Evolutionary conservation across 2,329 filamentous ascomycete species (phyloP).

Genomic region (Diplodia mutila): DNA sequence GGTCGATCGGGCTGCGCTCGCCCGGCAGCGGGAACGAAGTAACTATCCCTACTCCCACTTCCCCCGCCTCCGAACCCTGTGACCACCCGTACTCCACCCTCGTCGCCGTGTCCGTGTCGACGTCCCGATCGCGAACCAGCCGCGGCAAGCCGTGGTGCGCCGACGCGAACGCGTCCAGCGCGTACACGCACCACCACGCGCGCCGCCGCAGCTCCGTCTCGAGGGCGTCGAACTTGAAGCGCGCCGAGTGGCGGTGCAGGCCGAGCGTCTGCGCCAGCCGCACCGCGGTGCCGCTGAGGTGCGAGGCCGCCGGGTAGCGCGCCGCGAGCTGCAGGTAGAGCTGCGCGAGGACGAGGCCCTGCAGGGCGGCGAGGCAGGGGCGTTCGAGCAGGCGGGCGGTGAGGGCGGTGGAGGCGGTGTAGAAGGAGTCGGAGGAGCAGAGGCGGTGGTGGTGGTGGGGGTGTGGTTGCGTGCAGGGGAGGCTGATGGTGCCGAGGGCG

Average conservation of each 20-base stretch:
- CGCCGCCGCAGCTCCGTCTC: neutral
- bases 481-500: neutral
- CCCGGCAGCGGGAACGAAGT: neutral
- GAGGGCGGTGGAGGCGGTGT: neutral
- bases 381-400: neutral
- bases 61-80: neutral
- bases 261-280: neutral
- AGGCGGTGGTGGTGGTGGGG: neutral
- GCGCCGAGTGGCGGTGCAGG: neutral
- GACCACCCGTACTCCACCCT: neutral
- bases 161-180: neutral
- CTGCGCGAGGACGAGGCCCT: neutral
- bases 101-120: neutral
- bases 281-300: neutral
- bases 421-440: neutral
- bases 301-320: neutral
- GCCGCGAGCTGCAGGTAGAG: neutral
- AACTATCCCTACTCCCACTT: too few relatives aligned
- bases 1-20: neutral
- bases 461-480: neutral
- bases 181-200: neutral
- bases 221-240: neutral
- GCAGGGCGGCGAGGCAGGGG: neutral
- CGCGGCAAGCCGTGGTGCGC: neutral
- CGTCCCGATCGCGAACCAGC: neutral